phyloP scores from a whole-genome alignment of 1,284 basidiomycete species.

The Stygiomarasmius scandens region DNA sequence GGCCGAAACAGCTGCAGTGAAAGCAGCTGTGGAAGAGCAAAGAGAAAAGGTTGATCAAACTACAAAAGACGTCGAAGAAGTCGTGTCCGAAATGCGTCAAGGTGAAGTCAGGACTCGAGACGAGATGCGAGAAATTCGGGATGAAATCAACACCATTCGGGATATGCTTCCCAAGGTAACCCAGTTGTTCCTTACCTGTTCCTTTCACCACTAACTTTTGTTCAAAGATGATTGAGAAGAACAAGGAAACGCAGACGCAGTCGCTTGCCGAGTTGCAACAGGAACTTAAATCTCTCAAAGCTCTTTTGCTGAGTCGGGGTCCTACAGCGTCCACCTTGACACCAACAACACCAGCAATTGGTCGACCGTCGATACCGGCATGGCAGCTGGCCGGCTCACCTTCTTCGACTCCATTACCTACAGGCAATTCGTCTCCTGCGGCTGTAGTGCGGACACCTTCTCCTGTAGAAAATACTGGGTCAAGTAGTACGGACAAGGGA shows the following conservation, averaged over 20 bases:
- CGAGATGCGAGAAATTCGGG: conserved; percentile 90
- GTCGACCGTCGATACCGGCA: conserved; percentile 80
- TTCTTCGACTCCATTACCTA: conserved; percentile 10
- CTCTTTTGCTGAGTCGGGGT: conserved; percentile 83
- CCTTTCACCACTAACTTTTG: conserved; percentile 3
- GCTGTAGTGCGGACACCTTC: conserved; percentile 15
- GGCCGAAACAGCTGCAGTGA: conserved; percentile 73
- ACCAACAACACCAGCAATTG: conserved; percentile 51
- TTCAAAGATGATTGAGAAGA: conserved; percentile 89
- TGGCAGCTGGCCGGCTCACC: conserved; percentile 73
- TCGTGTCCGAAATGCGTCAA: conserved; percentile 77
- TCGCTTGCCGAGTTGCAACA: conserved; percentile 87
- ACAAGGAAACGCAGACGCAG: conserved; percentile 80
- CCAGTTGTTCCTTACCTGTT: not conserved
- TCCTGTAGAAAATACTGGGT: conserved; percentile 11
- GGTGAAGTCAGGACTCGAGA: conserved; percentile 81
- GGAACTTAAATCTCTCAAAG: conserved; percentile 94
- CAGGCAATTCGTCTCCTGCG: conserved; percentile 17
- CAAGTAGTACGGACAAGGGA: not conserved
- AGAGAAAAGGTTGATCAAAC: conserved; percentile 77
- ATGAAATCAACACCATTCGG: conserved; percentile 88
- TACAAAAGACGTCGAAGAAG: conserved; percentile 79
- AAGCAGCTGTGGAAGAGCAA: conserved; percentile 81
- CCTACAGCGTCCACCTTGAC: conserved; percentile 53
- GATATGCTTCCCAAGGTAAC: conserved; percentile 89